phyloP scores from a whole-genome alignment of 1,284 basidiomycete species.

The Taiwanofungus camphoratus region DNA sequence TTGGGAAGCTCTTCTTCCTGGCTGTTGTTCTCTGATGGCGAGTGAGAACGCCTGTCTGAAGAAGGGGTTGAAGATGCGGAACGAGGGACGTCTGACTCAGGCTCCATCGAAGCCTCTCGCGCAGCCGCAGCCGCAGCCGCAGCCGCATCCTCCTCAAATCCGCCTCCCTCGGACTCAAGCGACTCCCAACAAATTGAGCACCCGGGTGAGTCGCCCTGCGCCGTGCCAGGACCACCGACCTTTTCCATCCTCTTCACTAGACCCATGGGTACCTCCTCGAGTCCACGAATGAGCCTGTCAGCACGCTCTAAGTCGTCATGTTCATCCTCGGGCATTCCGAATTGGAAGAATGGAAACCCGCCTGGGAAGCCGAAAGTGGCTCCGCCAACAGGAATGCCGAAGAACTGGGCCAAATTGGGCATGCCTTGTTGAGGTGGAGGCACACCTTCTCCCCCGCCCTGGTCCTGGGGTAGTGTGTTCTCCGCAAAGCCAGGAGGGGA shows the following conservation, averaged over 20 bases:
- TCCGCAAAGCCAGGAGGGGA: conserved; percentile 9
- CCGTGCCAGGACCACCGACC: conserved; percentile 38
- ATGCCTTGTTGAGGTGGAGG: too few species aligned
- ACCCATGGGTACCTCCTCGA: conserved; percentile 61
- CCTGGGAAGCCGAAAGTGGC: conserved; percentile 15
- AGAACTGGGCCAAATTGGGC: conserved; percentile 8
- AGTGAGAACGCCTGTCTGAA: background rate
- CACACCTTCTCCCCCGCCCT: background rate
- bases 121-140: background rate
- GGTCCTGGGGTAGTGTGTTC: conserved; percentile 1
- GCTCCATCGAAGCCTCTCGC: conserved; percentile 11
- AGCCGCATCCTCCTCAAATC: conserved; percentile 24
- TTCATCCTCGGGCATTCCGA: conserved; percentile 32
- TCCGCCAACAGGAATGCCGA: conserved; percentile 1
- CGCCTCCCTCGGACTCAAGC: conserved; percentile 45
- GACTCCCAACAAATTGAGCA: conserved; percentile 78
- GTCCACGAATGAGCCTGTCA: conserved; percentile 49
- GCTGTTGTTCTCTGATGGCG: conserved; percentile 5
- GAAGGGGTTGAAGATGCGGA: conserved; percentile 13
- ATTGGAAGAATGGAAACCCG: conserved; percentile 8
- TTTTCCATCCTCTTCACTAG: conserved; percentile 61
- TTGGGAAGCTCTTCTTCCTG: conserved; percentile 22
- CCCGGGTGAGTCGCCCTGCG: conserved; percentile 38
- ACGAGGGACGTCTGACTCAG: too few species aligned
- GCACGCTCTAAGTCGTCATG: conserved; percentile 63